Conservation (phyloP, 352 stramenopile genomes). For the Globisporangium nagaii region DNA sequence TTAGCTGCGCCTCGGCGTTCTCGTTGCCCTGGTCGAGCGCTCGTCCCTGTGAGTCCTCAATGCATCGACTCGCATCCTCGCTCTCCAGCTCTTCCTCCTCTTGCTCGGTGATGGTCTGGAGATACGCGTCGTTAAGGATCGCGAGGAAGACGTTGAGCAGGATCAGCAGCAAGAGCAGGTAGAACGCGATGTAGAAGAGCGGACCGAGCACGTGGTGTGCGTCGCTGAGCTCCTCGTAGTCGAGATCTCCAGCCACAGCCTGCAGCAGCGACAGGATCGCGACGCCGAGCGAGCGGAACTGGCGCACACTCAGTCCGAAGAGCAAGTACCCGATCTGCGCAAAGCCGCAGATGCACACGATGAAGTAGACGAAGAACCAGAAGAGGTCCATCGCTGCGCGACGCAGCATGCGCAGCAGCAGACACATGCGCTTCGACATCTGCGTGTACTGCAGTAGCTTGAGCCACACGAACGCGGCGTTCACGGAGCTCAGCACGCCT, state of each 20-base stretch:
- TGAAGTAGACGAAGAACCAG: constrained; percentile 58
- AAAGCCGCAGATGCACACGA: constrained; percentile 53
- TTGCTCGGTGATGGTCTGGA: constrained; percentile 60
- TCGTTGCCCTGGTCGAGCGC: constrained; percentile 7
- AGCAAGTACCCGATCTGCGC: constrained; percentile 61
- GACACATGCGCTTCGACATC: constrained; percentile 53
- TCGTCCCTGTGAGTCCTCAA: not conserved
- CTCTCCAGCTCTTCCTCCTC: constrained; percentile 48
- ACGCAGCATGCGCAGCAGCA: constrained; percentile 44
- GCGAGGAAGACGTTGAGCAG: constrained; percentile 71
- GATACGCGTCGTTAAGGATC: constrained; percentile 72
- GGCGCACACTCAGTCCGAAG: constrained; percentile 45
- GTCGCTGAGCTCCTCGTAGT: constrained; percentile 38
- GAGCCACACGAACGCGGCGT: constrained; percentile 53
- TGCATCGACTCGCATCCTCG: constrained; percentile 13
- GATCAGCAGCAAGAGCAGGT: constrained; percentile 61
- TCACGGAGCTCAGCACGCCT: constrained; percentile 33
- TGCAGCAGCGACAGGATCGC: constrained; percentile 56
- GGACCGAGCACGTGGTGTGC: constrained; percentile 45
- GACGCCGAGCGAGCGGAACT: constrained; percentile 48
- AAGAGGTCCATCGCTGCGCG: constrained; percentile 48
- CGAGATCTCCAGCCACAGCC: constrained; percentile 48
- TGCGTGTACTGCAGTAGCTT: constrained; percentile 68
- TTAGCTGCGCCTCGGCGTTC: constrained; percentile 17
- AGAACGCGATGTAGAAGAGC: constrained; percentile 69